Base-by-base conservation (phyloP, 179 eudicot species). In the Heliamphora pulchella region DNA sequence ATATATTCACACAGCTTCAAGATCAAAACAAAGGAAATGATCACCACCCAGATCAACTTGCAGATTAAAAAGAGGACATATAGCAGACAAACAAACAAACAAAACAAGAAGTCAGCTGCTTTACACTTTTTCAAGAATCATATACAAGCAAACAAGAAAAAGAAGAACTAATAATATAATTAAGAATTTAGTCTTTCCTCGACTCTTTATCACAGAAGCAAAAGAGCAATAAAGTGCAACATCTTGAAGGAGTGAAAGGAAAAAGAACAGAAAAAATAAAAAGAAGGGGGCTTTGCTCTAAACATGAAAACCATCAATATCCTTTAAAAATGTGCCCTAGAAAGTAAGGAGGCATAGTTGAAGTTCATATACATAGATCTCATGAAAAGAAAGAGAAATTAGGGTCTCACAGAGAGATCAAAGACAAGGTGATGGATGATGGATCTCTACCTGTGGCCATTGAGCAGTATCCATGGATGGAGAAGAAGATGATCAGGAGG, bases 401-500 rank as follows among this genome's bases (percentile, higher is more conserved):
- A 59, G 0, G 22, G 20, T 2, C 18, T 11, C 22, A 47, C 4
- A 7, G 61, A 74, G 47, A 53, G n/a, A n/a, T n/a, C 22, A 6
- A 43, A 48, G 72, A 3, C 3, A 43, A 8, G 78, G 31, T 68
- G 48, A n/a, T 58, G 20, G 70, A 61, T 54, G 68, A 64, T 64
- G 15, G 66, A 43, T 51, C n/a, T 81, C 41, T 90, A 90, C 93
- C 93, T 90, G 91, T 73, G 93, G 88, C 91, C 93, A 88, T 77
- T 86, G 90, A 86, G 90, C 84, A 46, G 88, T 88, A 63, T 88
- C 88, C 91, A 87, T 88, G 78, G 85, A 78, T 79, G 88, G 79
- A 51, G 81, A 65, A 31, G 67, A 66, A 50, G 79, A 63, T 17
- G 82, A 65, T 46, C 10, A 76, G n/a, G 63, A 76, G 31, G 71